Conservation (phyloP, 1,284 basidiomycete genomes). For the Stereum hirsutum region DNA sequence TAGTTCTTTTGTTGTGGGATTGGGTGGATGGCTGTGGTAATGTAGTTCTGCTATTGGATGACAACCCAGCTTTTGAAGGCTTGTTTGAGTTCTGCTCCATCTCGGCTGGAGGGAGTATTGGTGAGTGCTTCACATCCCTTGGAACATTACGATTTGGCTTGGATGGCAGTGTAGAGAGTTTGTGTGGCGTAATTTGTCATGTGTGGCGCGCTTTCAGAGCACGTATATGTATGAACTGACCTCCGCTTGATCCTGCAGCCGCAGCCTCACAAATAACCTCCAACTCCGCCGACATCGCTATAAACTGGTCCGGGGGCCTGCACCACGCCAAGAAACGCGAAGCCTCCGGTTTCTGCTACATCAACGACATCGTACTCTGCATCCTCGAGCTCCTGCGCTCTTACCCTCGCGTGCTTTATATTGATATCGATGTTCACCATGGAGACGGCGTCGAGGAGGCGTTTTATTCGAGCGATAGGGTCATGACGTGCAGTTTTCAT, state of each 20-base stretch:
- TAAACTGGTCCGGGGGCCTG: conserved; percentile 97
- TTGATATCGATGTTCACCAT: conserved; percentile 98
- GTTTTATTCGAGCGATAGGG: conserved; percentile 95
- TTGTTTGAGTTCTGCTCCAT: conserved; percentile 97
- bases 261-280: conserved; percentile 79
- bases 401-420: conserved; percentile 86
- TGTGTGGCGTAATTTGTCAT: no score
- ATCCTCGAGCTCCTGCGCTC: conserved; percentile 82
- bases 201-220: no score
- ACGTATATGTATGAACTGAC: no score
- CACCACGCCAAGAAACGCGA: conserved; percentile 98
- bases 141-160: no score
- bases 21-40: no score
- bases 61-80: conserved; percentile 95
- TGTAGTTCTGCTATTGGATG: conserved; percentile 82
- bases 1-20: no score
- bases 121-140: no score
- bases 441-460: conserved; percentile 99
- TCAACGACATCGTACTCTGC: conserved; percentile 92
- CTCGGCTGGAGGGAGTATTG: conserved; percentile 90
- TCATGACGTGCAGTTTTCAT: conserved; percentile 96
- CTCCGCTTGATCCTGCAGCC: conserved; percentile 44
- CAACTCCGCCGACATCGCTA: conserved; percentile 84
- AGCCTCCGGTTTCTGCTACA: conserved; percentile 95
- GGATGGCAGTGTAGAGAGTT: no score